Percentiles rank a stretch among this genome's conserved stretches.
phyloP scores from a whole-genome alignment of 2,329 filamentous ascomycete genomes.

The Nothophoma quercina region DNA sequence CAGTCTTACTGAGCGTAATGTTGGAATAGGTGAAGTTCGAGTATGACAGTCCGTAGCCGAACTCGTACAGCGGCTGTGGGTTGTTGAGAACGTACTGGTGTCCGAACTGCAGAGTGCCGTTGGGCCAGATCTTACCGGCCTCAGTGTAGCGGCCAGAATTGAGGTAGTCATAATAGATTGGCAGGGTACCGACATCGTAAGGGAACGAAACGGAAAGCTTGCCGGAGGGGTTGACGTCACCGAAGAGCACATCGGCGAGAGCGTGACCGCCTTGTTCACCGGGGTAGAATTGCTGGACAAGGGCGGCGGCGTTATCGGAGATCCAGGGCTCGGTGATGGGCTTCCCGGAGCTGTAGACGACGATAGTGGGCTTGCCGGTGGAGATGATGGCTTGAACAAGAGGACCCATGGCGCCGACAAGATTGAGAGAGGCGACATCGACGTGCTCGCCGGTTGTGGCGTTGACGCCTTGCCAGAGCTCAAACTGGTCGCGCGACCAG shows the following conservation, averaged over 20 bases:
- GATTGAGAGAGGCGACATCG: constrained; percentile 68
- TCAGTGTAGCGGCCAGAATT: constrained; percentile 68
- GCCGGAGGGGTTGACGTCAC: constrained; percentile 70
- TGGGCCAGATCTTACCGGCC: constrained; percentile 61
- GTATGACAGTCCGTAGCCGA: constrained; percentile 73
- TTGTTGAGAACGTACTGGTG: constrained; percentile 70
- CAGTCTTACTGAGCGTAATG: constrained; percentile 59
- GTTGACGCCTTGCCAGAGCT: constrained; percentile 75
- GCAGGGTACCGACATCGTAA: constrained; percentile 70
- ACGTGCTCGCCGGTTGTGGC: constrained; percentile 79
- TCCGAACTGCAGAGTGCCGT: constrained; percentile 70
- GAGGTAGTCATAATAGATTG: constrained; percentile 75
- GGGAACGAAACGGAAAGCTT: constrained; percentile 73
- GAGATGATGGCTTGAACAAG: constrained; percentile 72
- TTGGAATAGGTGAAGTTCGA: constrained; percentile 68
- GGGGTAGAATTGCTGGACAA: constrained; percentile 79
- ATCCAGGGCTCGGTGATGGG: constrained; percentile 78
- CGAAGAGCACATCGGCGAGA: constrained; percentile 68
- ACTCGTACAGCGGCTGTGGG: constrained; percentile 68
- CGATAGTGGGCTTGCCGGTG: constrained; percentile 71
- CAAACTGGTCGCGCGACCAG: constrained; percentile 75
- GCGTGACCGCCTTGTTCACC: constrained; percentile 73
- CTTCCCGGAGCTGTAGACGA: constrained; percentile 74
- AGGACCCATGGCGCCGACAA: constrained; percentile 73
- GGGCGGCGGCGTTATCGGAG: constrained; percentile 67